These are phyloP conservation scores for Drechslerella coelobrocha DNA, from an alignment of 2,329 filamentous ascomycete genomes.

Conservation along the genomic window DNA sequence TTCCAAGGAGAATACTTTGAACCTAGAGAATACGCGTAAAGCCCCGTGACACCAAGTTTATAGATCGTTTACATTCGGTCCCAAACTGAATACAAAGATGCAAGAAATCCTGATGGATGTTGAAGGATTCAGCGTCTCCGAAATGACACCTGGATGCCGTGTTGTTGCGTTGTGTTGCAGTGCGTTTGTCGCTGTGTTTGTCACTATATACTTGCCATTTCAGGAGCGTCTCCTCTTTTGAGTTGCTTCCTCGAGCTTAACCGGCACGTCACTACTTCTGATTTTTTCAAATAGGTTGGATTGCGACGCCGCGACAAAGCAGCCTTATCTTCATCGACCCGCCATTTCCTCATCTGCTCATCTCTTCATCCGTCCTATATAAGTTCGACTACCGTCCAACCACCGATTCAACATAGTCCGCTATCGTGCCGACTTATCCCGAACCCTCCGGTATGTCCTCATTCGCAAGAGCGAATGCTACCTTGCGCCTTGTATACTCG, in stretches of 20 bases:
- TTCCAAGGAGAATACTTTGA: conserved; percentile 45
- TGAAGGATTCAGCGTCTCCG: neutral
- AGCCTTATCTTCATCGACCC: neutral
- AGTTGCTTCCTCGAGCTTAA: neutral
- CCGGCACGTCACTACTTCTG: neutral
- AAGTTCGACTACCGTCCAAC: neutral
- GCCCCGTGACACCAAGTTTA: neutral
- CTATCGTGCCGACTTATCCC: neutral
- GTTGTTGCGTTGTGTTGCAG: neutral
- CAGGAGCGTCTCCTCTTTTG: neutral
- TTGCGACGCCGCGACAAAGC: neutral
- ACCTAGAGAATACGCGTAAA: neutral
- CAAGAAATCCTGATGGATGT: too few species aligned
- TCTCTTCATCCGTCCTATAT: neutral
- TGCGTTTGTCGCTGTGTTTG: neutral
- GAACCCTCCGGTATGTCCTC: neutral
- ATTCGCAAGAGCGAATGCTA: conserved; percentile 4
- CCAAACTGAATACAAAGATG: too few species aligned
- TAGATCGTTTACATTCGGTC: too few species aligned
- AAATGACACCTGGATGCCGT: neutral
- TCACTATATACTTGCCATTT: neutral
- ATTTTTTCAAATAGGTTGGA: neutral
- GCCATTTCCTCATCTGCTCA: neutral
- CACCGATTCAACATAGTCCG: neutral
- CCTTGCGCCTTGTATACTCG: conserved; percentile 8